Conservation (phyloP, 2,329 filamentous ascomycete species). For the Curvularia eragrostidis region DNA sequence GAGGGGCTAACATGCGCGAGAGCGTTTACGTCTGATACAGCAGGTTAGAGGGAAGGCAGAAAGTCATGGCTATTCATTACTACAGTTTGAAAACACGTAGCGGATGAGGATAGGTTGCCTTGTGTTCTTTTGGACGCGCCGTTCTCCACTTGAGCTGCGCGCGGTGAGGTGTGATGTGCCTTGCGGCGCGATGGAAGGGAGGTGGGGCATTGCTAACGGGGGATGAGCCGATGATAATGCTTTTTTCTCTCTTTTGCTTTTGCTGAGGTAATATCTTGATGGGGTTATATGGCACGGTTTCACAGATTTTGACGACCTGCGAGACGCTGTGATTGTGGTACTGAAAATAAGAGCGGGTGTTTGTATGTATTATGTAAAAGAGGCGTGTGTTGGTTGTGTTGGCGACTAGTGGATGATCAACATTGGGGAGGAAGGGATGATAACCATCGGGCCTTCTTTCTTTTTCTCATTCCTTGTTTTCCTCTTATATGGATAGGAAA, state of each 20-base stretch:
- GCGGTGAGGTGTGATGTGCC: background rate
- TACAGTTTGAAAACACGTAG: background rate
- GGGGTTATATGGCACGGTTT: background rate
- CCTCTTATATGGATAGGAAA: conserved; percentile 6
- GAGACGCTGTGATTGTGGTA: background rate
- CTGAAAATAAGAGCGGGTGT: background rate
- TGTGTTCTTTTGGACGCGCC: background rate
- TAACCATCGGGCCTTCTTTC: conserved; percentile 9
- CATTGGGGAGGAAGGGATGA: background rate
- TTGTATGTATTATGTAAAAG: background rate
- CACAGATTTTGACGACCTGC: background rate
- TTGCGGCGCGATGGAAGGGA: background rate
- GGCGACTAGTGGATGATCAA: background rate
- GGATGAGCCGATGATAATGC: background rate
- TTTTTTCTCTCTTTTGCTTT: background rate
- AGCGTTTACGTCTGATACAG: background rate
- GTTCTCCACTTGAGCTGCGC: background rate
- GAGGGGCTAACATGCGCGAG: too few relatives aligned
- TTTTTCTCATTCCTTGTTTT: background rate
- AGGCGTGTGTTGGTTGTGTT: background rate
- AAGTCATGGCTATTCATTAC: background rate
- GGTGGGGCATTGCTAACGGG: background rate
- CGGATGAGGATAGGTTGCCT: background rate
- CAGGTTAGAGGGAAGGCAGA: background rate
- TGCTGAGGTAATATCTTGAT: background rate